Evolutionary conservation across 2,329 filamentous ascomycete species (phyloP), one percentile per base, ranked within the genome.

Genomic region (Gnomoniopsis smithogilvyi): DNA sequence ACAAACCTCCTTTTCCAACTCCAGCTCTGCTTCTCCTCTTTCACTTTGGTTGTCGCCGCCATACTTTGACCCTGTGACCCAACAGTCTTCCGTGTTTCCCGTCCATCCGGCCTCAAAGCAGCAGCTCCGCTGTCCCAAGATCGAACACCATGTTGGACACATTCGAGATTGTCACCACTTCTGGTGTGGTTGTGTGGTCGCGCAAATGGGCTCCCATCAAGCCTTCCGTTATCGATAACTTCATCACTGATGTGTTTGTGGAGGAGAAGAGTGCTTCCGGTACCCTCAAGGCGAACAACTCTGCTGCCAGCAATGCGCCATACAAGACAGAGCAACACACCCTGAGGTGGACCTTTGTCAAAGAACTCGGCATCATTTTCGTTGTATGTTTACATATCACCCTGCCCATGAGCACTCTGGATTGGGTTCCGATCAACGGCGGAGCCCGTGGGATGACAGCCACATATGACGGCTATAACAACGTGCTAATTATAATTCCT

Each of bases 231-330:
- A 88, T 99, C 79, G 97, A 99, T 80, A 90, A 86, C 78, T 88
- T 99, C 74, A 97, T 99, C 75, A 88, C 88, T 72, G 92, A 98
- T 75, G 91, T 97, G 70, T 97, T 99, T 73, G 97, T 99, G 70
- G 95, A 99, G 76, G 94, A 97, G 79, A 93, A 91, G 73, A 83
- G 84, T 61, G 82, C 86, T 59, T 80, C 80, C 53, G 80, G 82
- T 55, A 79, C 84, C 57, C 80, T 86, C 54, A 84, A 85, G 64
- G 83, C 86, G 62, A 75, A 80, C 51, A 77, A 75, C 52, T 84
- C 86, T 7, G 81, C 86, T 15, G 78, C 84, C 17, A 78, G 76
- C 53, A 91, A 91, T 66, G 85, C 90, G 17, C 82, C 88, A 0
- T 99, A 95, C 77, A 91, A 86, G 74, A 90, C 91, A 69, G 95